Evolutionary conservation across 176 grass and related monocot genomes (phyloP).

Genomic region (Raddia guianensis): DNA sequence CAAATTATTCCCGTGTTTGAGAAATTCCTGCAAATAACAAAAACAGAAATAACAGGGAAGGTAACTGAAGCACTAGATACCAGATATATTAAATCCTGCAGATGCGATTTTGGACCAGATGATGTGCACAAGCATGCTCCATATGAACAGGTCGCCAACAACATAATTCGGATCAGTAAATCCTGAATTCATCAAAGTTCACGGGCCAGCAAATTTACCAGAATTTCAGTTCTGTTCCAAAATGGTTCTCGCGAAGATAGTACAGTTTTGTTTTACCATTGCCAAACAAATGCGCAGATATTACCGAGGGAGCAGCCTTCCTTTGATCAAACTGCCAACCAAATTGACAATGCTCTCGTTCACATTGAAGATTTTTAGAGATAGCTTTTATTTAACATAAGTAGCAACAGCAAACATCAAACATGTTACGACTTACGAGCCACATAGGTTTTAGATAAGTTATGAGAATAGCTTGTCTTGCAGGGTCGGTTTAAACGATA

Average conservation of each 20-base stretch:
- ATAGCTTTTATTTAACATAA: conserved; percentile 47
- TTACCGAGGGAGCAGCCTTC: background rate
- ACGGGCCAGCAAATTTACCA: background rate
- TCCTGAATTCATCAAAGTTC: background rate
- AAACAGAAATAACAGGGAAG: background rate
- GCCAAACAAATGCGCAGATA: conserved; percentile 14
- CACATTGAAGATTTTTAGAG: background rate
- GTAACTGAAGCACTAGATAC: background rate
- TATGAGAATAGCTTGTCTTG: conserved; percentile 39
- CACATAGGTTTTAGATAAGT: conserved; percentile 38
- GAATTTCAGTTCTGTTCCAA: background rate
- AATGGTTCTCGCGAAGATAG: background rate
- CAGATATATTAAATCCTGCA: background rate
- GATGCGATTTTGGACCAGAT: background rate
- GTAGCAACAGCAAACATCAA: conserved; percentile 22
- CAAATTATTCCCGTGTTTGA: background rate
- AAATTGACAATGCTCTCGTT: background rate
- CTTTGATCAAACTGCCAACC: conserved; percentile 18
- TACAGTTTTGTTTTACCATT: background rate
- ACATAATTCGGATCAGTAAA: background rate
- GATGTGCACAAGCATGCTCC: background rate
- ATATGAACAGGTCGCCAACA: background rate
- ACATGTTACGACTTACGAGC: conserved; percentile 54
- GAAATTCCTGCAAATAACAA: background rate
- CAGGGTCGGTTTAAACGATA: conserved; percentile 26